Evolutionary conservation across 2,329 filamentous ascomycete species (phyloP), one percentile per base, ranked within the genome.

Genomic region (Curvularia eragrostidis): DNA sequence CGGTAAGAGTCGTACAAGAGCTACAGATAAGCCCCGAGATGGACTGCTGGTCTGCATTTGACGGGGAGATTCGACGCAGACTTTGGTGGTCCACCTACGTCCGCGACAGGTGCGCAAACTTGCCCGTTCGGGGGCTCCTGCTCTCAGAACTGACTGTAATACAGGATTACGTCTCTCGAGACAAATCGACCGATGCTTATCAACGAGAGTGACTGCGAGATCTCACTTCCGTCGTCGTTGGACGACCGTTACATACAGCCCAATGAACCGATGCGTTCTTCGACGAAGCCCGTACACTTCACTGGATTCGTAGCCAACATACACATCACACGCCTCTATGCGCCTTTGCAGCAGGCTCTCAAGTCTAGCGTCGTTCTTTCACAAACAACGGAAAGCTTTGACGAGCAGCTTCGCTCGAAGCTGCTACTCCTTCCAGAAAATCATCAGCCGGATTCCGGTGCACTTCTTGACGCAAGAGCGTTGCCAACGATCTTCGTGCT

Each of bases 11-110:
- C 51, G 90, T 90, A 0, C 94, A 98, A 73, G 91, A 95, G 64
- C 82, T 97, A 44, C 91, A 91, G 0, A 81, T 98, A 9, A 89
- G 97, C 69, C 81, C 85, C 6, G 91, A 96, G 68, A 85, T 86
- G 1, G 89, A 89, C 0, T 84, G 88, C 0, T 92, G 89, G 83
- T 84, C 90, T 2, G 83, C 87, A 1, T 81, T 96, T 13, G 93
- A 97, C 68, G 86, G 86, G 10, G 94, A 98, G 76, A 93, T 94
- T 87, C 87, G 93, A 53, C 87, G 91, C 59, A 85, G 93, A 54
- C 86, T 95, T 2, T 99, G 94, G 94, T 99, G 95, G 93, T 87
- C 91, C 13, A 86, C 97, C 55, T 98, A 98, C 77, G 87, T 92
- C 43, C 87, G 93, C 79, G 95, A 99, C 78, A 87, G 93, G 87